These are phyloP conservation scores for Paradendryphiella salina DNA, from an alignment of 2,329 filamentous ascomycete genomes.

Conservation along the genomic window DNA sequence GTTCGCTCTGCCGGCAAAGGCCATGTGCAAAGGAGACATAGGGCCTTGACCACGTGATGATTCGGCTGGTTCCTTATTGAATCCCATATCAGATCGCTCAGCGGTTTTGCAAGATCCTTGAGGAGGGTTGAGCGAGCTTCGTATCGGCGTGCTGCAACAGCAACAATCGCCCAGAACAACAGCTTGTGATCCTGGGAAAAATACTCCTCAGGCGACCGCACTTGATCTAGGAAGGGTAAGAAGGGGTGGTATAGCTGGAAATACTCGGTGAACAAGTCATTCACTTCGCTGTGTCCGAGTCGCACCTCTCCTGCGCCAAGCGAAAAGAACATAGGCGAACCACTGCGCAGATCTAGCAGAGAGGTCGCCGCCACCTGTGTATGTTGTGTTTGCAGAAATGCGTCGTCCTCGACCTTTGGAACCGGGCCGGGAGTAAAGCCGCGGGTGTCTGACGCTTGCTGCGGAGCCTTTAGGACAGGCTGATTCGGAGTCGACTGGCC, in stretches of 20 bases:
- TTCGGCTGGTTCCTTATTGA: conserved; percentile 78
- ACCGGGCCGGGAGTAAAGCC: conserved; percentile 26
- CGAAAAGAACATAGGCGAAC: conserved; percentile 61
- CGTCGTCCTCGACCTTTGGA: conserved; percentile 40
- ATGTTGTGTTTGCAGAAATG: conserved; percentile 43
- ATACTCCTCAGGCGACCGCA: conserved; percentile 67
- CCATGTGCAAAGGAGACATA: conserved; percentile 80
- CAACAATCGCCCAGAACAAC: conserved; percentile 82
- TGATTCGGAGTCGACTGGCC: conserved; percentile 53
- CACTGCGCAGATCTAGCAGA: conserved; percentile 49
- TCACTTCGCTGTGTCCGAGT: conserved; percentile 50
- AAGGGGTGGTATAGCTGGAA: conserved; percentile 77
- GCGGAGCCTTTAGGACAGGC: conserved; percentile 34
- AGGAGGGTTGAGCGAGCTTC: conserved; percentile 65
- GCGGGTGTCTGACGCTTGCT: conserved; percentile 27
- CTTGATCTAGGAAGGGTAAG: conserved; percentile 71
- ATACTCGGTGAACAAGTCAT: conserved; percentile 70
- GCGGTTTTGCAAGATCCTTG: conserved; percentile 64
- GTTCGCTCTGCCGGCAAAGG: conserved; percentile 81
- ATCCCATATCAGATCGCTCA: conserved; percentile 74
- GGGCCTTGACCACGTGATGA: conserved; percentile 78
- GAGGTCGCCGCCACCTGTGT: conserved; percentile 46
- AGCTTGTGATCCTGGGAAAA: conserved; percentile 78
- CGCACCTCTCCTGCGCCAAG: conserved; percentile 56
- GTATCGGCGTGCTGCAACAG: conserved; percentile 74